Evolutionary conservation across 352 stramenopile genomes (phyloP), one percentile per base, ranked within the genome.

Genomic region (Pythium monospermum): DNA sequence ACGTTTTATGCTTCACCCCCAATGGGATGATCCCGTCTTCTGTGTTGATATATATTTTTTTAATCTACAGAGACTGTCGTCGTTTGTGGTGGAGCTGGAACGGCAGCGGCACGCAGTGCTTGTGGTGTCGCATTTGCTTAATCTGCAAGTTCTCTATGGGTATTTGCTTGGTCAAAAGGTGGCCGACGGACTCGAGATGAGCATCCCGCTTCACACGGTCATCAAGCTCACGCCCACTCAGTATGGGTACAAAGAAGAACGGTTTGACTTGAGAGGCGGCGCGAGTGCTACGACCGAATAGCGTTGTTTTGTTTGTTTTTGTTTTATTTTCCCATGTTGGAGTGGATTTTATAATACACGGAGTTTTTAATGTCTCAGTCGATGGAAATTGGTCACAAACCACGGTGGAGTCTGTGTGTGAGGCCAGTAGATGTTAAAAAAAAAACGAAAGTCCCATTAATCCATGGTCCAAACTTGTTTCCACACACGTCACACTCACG

Each of bases 321-420:
- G n/a, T n/a, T n/a, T n/a, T n/a, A n/a, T n/a, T n/a, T n/a, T n/a
- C n/a, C n/a, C n/a, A n/a, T n/a, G n/a, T n/a, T n/a, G n/a, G n/a
- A n/a, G n/a, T n/a, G n/a, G n/a, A n/a, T n/a, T n/a, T n/a, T n/a
- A n/a, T n/a, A n/a, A n/a, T n/a, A n/a, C n/a, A 38, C 33, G 13
- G 19, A n/a, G 27, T 18, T 6, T n/a, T 49, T 36, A 60, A 38
- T 68, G 70, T 6, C 72, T 71, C 16, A 84, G 59, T 1, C 69
- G 73, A 42, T 84, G 76, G 49, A 87, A 87, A 28, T 63, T 83
- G 42, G 68, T 82, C 35, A 85, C 57, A 51, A 87, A 84, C 74
- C 74, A 87, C 37, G 66, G 39, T 19, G 76, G 64, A 7, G 71
- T 66, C 76, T 87, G 59, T 33, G 11, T 30, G 11, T 21, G 12